Evolutionary conservation across 163 green algal genomes (phyloP).

Genomic region (Chlamydomonas reinhardtii): DNA sequence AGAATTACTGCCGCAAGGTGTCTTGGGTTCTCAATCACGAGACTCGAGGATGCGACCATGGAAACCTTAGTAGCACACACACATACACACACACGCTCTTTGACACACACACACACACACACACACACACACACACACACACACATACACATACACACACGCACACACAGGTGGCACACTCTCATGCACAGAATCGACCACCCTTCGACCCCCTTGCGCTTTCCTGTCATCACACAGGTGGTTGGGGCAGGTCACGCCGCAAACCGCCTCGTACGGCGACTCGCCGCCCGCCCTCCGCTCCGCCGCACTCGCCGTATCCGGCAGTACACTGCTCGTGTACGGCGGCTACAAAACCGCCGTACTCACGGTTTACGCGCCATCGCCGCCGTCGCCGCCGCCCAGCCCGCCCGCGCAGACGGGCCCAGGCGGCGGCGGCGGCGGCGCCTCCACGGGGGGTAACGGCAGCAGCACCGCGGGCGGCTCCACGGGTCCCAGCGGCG

Average conservation of each 20-base stretch:
- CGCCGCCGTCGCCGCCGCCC: neutral
- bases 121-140: too few relatives aligned
- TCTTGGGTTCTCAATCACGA: too few relatives aligned
- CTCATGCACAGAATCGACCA: too few relatives aligned
- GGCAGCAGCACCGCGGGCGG: neutral
- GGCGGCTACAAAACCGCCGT: neutral
- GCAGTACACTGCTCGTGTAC: conserved; percentile 22
- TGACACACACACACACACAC: too few relatives aligned
- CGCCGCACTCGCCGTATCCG: neutral
- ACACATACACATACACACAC: too few relatives aligned
- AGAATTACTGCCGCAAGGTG: too few relatives aligned
- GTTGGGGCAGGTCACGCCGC: neutral
- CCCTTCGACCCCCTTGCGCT: too few relatives aligned
- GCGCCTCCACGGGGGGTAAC: neutral
- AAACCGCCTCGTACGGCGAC: neutral
- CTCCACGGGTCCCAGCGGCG: neutral
- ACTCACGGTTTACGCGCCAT: neutral
- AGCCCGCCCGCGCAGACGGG: neutral
- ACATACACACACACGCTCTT: too few relatives aligned
- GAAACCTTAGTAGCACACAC: too few relatives aligned
- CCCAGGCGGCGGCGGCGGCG: neutral
- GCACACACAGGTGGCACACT: too few relatives aligned
- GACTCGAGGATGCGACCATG: too few relatives aligned
- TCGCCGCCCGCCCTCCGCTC: neutral
- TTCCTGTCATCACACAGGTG: neutral